Percentiles rank a stretch among this genome's conserved stretches.
Conservation (phyloP, 1,284 basidiomycete genomes). For the Fistulinella cinereoalba region DNA sequence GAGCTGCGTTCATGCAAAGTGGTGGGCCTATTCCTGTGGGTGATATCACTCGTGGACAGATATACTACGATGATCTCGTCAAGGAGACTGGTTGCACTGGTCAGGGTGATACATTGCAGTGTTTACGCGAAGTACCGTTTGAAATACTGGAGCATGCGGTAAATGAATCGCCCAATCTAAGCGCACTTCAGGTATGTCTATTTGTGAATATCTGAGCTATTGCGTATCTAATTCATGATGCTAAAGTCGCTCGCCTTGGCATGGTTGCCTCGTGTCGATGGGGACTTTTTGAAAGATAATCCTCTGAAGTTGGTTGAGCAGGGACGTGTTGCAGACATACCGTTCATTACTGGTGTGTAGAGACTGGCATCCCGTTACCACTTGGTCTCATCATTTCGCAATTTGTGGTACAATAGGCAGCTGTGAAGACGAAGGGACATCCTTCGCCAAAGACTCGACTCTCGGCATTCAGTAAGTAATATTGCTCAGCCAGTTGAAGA, state of each 20-base stretch:
- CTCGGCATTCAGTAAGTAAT: slow-evolving; percentile 35
- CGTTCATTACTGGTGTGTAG: slow-evolving; percentile 40
- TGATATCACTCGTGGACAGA: slow-evolving; percentile 25
- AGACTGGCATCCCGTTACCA: slow-evolving; percentile 6
- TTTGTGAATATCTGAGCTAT: neutral
- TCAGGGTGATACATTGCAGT: slow-evolving; percentile 29
- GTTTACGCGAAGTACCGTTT: slow-evolving; percentile 30
- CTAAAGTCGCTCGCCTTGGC: slow-evolving; percentile 38
- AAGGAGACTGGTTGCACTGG: slow-evolving; percentile 18
- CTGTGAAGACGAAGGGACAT: slow-evolving; percentile 54
- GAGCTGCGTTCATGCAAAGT: slow-evolving; percentile 36
- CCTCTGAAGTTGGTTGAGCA: slow-evolving; percentile 41
- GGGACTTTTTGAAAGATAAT: slow-evolving; percentile 44
- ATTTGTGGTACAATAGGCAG: no score
- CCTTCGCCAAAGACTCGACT: slow-evolving; percentile 45
- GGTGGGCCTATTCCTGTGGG: slow-evolving; percentile 21
- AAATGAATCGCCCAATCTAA: slow-evolving; percentile 27
- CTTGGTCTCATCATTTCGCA: slow-evolving; percentile 37
- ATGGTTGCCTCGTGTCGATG: slow-evolving; percentile 53
- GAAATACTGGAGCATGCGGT: slow-evolving; percentile 19
- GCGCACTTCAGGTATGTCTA: slow-evolving; percentile 43
- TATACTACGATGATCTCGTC: slow-evolving; percentile 25
- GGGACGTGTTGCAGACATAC: slow-evolving; percentile 45
- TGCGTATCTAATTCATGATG: neutral
- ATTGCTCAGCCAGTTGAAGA: neutral